Evolutionary conservation across 306 rosid species (phyloP), one percentile per base, ranked within the genome.

Genomic region (Quercus glauca): DNA sequence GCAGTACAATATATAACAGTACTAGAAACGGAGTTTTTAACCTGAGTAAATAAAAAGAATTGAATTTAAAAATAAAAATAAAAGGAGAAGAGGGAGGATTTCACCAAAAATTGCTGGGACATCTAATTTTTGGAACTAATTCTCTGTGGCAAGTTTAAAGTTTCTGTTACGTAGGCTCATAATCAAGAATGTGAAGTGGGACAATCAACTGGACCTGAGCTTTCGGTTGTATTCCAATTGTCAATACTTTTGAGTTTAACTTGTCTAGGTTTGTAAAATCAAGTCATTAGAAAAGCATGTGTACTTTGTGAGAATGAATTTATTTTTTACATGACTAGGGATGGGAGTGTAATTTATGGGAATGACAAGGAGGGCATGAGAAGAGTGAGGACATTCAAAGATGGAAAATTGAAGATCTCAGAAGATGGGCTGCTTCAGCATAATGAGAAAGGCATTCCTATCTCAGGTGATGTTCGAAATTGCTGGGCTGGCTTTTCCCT

Each of bases 311-410:
- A 23, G 71, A 53, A 56, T 23, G 5, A 26, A 61, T 17, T 43
- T 28, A 13, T n/a, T 51, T 78, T 72, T 21, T 57, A 49, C 53
- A 71, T 85, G 83, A 69, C 23, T 73, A 90, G 96, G 97, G 97
- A 92, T 85, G 97, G 97, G 49, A 90, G 97, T n/a, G 97, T 89
- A 73, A 75, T 87, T 13, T 87, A 92, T 85, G 97, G 97, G 76
- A 92, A 88, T 65, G 60, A 89, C 55, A 56, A 79, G 35, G 86
- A 79, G 33, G 92, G 90, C 21, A 82, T 89, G 92, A 64, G 21
- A 59, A 89, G 89, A 85, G 97, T 91, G 61, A 89, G 92, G 68
- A 55, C 88, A 67, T 92, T 85, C 84, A 83, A 76, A 86, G 92
- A 90, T 63, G 93, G 96, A 69, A 92, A 88, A 78, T 60, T 92